phyloP scores from a whole-genome alignment of 1,284 basidiomycete species.

The Heimioporus retisporus region DNA sequence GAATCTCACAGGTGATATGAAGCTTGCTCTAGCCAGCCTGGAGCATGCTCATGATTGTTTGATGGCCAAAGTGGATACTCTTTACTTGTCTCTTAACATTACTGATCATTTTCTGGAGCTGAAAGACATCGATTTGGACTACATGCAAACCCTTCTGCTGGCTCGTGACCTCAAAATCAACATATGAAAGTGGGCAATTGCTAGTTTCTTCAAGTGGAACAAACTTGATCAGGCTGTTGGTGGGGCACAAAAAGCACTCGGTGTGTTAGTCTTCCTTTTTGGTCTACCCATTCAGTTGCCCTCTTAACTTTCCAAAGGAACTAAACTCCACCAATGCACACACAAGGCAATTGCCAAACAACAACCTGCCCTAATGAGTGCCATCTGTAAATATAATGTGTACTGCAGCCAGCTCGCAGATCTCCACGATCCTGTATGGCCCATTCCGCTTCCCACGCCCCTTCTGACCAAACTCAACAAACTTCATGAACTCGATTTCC shows the following conservation, averaged over 20 bases:
- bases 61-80: slow-evolving; percentile 34
- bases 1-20: too few species aligned
- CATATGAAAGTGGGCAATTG: slow-evolving; percentile 47
- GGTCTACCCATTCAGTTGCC: too few species aligned
- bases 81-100: slow-evolving; percentile 51
- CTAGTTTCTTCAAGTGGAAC: slow-evolving; percentile 51
- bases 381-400: slow-evolving; percentile 17
- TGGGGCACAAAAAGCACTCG: slow-evolving; percentile 45
- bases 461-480: background rate
- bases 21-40: slow-evolving; percentile 28
- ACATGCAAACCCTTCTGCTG: slow-evolving; percentile 15
- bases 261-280: too few species aligned
- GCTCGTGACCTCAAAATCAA: slow-evolving; percentile 51
- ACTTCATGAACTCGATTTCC: slow-evolving; percentile 38
- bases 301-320: background rate
- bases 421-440: background rate
- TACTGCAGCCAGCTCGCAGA: slow-evolving; percentile 12
- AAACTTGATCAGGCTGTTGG: slow-evolving; percentile 47
- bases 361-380: slow-evolving; percentile 14
- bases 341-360: slow-evolving; percentile 13
- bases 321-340: slow-evolving; percentile 19
- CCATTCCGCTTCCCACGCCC: background rate
- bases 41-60: slow-evolving; percentile 29
- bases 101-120: slow-evolving; percentile 14
- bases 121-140: background rate